Percentiles rank a stretch among this genome's conserved stretches.
Evolutionary conservation across 2,329 filamentous ascomycete species (phyloP).

Genomic region (Curvularia sp.): DNA sequence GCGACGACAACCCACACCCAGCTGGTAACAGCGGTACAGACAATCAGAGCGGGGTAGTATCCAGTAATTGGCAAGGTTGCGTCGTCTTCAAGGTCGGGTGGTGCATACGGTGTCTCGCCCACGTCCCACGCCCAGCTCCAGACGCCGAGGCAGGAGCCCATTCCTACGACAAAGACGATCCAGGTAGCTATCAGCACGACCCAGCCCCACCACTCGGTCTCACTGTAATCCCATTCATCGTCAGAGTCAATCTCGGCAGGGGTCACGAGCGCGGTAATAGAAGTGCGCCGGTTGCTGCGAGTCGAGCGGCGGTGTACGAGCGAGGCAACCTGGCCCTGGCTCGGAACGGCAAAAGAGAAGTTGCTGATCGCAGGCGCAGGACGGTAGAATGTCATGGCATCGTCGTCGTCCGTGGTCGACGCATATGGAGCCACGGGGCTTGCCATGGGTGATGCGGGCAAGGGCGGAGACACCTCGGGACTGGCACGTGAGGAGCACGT

Average conservation of each 20-base stretch:
- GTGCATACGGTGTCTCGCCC: slow-evolving; percentile 92
- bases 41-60: slow-evolving; percentile 94
- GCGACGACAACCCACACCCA: slow-evolving; percentile 99
- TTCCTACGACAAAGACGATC: slow-evolving; percentile 94
- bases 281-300: slow-evolving; percentile 36
- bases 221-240: slow-evolving; percentile 85
- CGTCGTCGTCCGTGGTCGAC: slow-evolving; percentile 85
- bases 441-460: slow-evolving; percentile 51
- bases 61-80: slow-evolving; percentile 93
- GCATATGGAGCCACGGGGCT: slow-evolving; percentile 68
- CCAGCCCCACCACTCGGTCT: slow-evolving; percentile 99
- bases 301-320: slow-evolving; percentile 44
- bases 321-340: slow-evolving; percentile 28
- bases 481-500: slow-evolving; percentile 6
- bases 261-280: slow-evolving; percentile 33
- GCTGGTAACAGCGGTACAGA: slow-evolving; percentile 93
- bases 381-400: slow-evolving; percentile 68
- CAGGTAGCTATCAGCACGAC: slow-evolving; percentile 89
- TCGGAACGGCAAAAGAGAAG: slow-evolving; percentile 46
- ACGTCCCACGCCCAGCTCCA: slow-evolving; percentile 99
- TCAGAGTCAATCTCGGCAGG: slow-evolving; percentile 37
- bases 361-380: slow-evolving; percentile 52
- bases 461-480: slow-evolving; percentile 41
- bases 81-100: slow-evolving; percentile 94
- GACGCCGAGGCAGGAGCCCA: slow-evolving; percentile 92